Conservation (phyloP, 129 eudicot species). For the Artemisia argyi region DNA sequence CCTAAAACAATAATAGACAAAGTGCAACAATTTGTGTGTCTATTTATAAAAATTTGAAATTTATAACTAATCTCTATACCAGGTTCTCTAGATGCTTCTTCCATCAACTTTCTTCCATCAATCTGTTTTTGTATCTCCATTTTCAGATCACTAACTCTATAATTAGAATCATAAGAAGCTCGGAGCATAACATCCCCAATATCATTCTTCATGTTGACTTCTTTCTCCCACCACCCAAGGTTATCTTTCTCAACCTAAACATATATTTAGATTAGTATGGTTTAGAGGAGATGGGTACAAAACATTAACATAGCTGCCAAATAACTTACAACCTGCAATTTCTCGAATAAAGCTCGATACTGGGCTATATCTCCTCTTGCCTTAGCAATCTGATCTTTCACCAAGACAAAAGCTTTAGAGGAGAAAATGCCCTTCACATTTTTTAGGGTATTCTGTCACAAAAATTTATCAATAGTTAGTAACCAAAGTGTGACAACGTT, state of each 20-base stretch:
- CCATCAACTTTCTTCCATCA: slow-evolving; percentile 53
- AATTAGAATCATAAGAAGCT: slow-evolving; percentile 51
- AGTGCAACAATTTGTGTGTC: slow-evolving; percentile 15
- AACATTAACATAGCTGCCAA: too few species aligned
- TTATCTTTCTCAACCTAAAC: too few species aligned
- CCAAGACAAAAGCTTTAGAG: too few species aligned
- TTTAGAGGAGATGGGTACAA: too few species aligned
- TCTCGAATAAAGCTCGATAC: too few species aligned
- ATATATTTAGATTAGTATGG: too few species aligned
- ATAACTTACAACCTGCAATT: too few species aligned
- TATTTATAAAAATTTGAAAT: neutral
- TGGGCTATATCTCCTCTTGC: too few species aligned
- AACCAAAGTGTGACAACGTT: slow-evolving; percentile 17
- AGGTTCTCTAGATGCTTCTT: slow-evolving; percentile 80
- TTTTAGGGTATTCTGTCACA: slow-evolving; percentile 60
- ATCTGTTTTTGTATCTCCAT: too few species aligned
- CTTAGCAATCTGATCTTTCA: too few species aligned
- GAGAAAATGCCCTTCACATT: slow-evolving; percentile 66
- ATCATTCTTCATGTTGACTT: slow-evolving; percentile 58
- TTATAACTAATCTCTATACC: slow-evolving; percentile 39
- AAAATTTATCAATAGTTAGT: slow-evolving; percentile 19
- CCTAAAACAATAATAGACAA: slow-evolving; percentile 46
- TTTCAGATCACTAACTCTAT: slow-evolving; percentile 69
- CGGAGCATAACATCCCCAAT: slow-evolving; percentile 59
- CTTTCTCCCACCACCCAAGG: slow-evolving; percentile 91